phyloP scores from a whole-genome alignment of 768 basidiomycete species.

The Trametes villosa region DNA sequence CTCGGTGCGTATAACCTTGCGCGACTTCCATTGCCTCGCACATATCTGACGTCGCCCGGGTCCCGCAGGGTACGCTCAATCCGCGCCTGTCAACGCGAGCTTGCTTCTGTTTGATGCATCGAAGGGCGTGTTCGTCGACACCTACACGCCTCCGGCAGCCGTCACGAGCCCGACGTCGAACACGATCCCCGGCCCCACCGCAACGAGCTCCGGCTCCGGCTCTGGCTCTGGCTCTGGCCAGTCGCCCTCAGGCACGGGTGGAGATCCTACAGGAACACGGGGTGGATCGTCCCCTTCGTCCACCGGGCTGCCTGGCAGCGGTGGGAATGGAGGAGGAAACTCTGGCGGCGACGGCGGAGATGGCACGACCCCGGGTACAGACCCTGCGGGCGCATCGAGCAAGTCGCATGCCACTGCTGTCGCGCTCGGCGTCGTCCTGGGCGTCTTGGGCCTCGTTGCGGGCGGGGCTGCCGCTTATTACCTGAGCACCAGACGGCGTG shows the following conservation, averaged over 20 bases:
- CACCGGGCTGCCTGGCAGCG: conserved; percentile 23
- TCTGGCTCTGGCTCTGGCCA: conserved; percentile 19
- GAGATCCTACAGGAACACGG: conserved; percentile 4
- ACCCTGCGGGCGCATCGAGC: conserved; percentile 21
- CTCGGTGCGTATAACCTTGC: conserved; percentile 58
- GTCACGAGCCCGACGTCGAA: conserved; percentile 32
- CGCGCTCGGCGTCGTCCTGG: conserved; percentile 65
- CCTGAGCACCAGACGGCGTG: conserved; percentile 43
- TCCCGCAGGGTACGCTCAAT: conserved; percentile 30
- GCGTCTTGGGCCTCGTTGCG: conserved; percentile 57
- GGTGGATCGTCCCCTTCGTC: conserved; percentile 18
- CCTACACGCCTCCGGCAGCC: conserved; percentile 42
- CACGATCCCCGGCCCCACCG: conserved; percentile 30
- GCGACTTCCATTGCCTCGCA: conserved; percentile 44
- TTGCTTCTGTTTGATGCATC: conserved; percentile 55
- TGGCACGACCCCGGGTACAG: conserved; percentile 6
- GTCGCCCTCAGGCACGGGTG: conserved; percentile 13
- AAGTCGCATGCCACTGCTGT: conserved; percentile 46
- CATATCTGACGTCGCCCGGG: conserved; percentile 10
- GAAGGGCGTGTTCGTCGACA: conserved; percentile 41
- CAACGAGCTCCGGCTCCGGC: conserved; percentile 9
- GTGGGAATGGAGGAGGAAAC: conserved; percentile 31
- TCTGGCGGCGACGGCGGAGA: conserved; percentile 29
- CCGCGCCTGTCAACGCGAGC: conserved; percentile 56
- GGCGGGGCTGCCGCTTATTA: conserved; percentile 50